A percentile compares a stretch with the other conserved stretches of the same genome.
These are phyloP conservation scores for Tetradesmus obliquus DNA, from an alignment of 139 green algal species.

Conservation along the genomic window DNA sequence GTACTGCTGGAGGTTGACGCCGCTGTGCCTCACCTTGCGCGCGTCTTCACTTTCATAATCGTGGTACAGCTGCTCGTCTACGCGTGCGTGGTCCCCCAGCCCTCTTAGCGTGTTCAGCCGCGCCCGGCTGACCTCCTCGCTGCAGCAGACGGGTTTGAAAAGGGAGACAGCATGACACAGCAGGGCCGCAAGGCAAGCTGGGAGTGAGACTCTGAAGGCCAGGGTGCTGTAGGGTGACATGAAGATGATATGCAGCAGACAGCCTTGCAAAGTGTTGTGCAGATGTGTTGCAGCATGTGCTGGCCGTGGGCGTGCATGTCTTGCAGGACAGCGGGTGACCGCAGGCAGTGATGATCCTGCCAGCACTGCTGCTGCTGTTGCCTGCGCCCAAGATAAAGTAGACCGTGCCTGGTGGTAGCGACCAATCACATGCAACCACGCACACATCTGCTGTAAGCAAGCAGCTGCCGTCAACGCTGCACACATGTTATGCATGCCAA, in stretches of 20 bases:
- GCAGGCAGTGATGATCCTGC: no score
- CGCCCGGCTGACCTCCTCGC: slow-evolving; percentile 84
- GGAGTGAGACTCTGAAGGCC: no score
- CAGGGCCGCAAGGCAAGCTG: not conserved
- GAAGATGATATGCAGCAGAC: no score
- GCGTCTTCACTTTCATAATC: slow-evolving; percentile 91
- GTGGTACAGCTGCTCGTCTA: slow-evolving; percentile 93
- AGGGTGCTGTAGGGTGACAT: no score
- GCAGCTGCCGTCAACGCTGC: not conserved
- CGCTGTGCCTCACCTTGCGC: slow-evolving; percentile 60
- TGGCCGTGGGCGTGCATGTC: no score
- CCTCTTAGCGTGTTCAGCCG: slow-evolving; percentile 86
- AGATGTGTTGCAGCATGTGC: not conserved
- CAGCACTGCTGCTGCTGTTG: no score
- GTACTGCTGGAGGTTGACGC: not conserved
- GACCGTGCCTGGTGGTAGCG: no score
- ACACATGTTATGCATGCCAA: not conserved
- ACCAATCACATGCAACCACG: not conserved
- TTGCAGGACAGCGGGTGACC: no score
- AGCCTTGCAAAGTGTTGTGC: not conserved
- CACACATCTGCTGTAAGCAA: not conserved
- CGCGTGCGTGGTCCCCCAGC: slow-evolving; percentile 79
- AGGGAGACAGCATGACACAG: not conserved
- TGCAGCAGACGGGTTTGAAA: slow-evolving; percentile 38
- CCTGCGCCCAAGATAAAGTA: no score